Evolutionary conservation across 2,329 filamentous ascomycete species (phyloP).

Genomic region (Fusarium goolgardi): DNA sequence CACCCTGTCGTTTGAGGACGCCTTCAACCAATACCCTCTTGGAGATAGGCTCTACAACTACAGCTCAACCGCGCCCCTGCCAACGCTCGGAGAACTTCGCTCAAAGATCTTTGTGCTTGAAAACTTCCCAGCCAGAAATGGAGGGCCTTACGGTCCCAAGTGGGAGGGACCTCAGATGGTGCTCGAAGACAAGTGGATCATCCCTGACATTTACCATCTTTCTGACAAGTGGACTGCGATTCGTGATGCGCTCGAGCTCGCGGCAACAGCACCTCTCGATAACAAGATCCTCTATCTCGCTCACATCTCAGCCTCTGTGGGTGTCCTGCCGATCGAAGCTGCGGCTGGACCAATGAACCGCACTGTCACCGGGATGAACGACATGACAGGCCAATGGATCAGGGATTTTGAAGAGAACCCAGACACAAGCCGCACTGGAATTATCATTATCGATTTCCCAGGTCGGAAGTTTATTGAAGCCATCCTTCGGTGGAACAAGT

Average conservation of each 20-base stretch:
- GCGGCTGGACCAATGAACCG: slow-evolving; percentile 60
- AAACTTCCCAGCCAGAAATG: slow-evolving; percentile 54
- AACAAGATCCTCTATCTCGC: slow-evolving; percentile 58
- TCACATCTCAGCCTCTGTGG: slow-evolving; percentile 61
- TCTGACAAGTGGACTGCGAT: slow-evolving; percentile 62
- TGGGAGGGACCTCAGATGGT: slow-evolving; percentile 60
- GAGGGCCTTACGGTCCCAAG: slow-evolving; percentile 56
- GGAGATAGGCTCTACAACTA: slow-evolving; percentile 54
- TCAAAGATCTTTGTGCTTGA: slow-evolving; percentile 61
- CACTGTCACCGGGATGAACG: slow-evolving; percentile 61
- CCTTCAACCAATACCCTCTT: slow-evolving; percentile 57
- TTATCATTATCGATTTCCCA: slow-evolving; percentile 63
- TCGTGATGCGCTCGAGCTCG: slow-evolving; percentile 54
- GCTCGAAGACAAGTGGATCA: slow-evolving; percentile 61
- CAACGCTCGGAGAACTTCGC: slow-evolving; percentile 59
- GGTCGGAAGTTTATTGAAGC: slow-evolving; percentile 57
- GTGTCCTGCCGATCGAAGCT: slow-evolving; percentile 62
- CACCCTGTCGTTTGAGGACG: slow-evolving; percentile 58
- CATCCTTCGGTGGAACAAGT: slow-evolving; percentile 56
- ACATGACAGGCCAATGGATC: slow-evolving; percentile 60
- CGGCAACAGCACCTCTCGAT: slow-evolving; percentile 49
- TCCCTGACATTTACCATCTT: slow-evolving; percentile 57
- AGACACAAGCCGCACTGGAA: slow-evolving; percentile 53
- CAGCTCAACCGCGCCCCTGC: slow-evolving; percentile 50
- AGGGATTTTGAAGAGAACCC: slow-evolving; percentile 46